These are phyloP conservation scores for Meyerozyma sp. DNA, from an alignment of 1,139 yeast species.

Conservation along the genomic window DNA sequence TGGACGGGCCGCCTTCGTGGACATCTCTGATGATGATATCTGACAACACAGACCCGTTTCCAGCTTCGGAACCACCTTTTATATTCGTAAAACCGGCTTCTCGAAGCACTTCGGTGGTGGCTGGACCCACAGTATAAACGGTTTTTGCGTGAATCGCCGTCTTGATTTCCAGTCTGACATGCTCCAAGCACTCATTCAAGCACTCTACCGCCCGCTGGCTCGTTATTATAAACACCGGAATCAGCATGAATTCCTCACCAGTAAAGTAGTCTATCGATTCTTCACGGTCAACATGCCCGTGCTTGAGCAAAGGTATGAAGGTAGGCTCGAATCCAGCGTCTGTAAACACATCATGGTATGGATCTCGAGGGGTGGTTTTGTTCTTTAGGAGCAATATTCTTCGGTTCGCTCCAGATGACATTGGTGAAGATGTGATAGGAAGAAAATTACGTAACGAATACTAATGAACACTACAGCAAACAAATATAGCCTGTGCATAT, in stretches of 20 bases:
- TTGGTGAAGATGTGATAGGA: not conserved
- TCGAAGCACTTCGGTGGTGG: slow-evolving; percentile 60
- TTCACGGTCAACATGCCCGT: slow-evolving; percentile 47
- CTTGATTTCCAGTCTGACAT: slow-evolving; percentile 12
- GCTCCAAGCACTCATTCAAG: slow-evolving; percentile 39
- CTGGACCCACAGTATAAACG: slow-evolving; percentile 89
- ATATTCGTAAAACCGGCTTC: slow-evolving; percentile 63
- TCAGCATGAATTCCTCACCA: slow-evolving; percentile 33
- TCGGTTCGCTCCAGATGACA: not conserved
- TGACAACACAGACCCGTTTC: slow-evolving; percentile 72
- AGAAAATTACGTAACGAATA: not conserved
- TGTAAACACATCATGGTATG: slow-evolving; percentile 44
- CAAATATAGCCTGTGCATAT: not conserved
- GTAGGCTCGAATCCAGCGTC: slow-evolving; percentile 31
- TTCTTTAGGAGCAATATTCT: slow-evolving; percentile 54
- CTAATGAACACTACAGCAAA: not conserved
- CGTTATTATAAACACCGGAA: slow-evolving; percentile 65
- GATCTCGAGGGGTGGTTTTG: slow-evolving; percentile 60
- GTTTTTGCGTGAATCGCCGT: slow-evolving; percentile 38
- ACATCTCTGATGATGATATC: slow-evolving; percentile 51
- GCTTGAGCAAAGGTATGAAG: slow-evolving; percentile 69
- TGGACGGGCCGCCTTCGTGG: slow-evolving; percentile 12
- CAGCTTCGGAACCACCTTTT: slow-evolving; percentile 71
- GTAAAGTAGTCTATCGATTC: slow-evolving; percentile 38
- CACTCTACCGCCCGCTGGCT: slow-evolving; percentile 92